These are phyloP conservation scores for Aspergillus proliferans DNA, from an alignment of 2,329 filamentous ascomycete genomes.

Conservation along the genomic window DNA sequence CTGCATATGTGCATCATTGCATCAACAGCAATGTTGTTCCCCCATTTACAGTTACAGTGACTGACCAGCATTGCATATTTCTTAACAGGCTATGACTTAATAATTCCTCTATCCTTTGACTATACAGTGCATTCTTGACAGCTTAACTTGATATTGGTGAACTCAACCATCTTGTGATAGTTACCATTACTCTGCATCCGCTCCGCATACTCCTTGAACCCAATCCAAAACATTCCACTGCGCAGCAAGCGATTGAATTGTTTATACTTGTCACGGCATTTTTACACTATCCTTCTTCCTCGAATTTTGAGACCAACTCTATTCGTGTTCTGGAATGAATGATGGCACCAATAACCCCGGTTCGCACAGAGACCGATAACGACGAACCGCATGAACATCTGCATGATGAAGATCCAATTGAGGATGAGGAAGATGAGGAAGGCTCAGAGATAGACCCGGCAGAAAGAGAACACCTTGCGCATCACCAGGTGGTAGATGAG, in stretches of 20 bases:
- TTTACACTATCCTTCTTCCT: neutral
- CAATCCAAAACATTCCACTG: too few relatives aligned
- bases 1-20: conserved; percentile 15
- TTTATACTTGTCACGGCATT: too few relatives aligned
- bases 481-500: conserved; percentile 32
- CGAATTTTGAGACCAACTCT: too few relatives aligned
- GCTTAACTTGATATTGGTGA: too few relatives aligned
- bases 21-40: conserved; percentile 2
- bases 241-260: too few relatives aligned
- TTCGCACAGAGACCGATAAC: conserved; percentile 17
- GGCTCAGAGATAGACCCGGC: conserved; percentile 22
- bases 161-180: too few relatives aligned
- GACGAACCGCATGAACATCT: conserved; percentile 21
- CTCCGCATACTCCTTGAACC: too few relatives aligned
- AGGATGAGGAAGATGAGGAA: conserved; percentile 29
- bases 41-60: neutral
- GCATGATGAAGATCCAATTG: conserved; percentile 21
- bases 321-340: neutral
- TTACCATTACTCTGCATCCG: too few relatives aligned
- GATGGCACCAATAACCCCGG: conserved; percentile 21
- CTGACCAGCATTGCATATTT: neutral
- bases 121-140: too few relatives aligned
- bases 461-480: conserved; percentile 22
- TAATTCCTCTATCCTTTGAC: too few relatives aligned
- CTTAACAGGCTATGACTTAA: neutral